Evolutionary conservation across 148 eudicot genomes (phyloP), one percentile per base, ranked within the genome.

Genomic region (Chenopodium quinoa): DNA sequence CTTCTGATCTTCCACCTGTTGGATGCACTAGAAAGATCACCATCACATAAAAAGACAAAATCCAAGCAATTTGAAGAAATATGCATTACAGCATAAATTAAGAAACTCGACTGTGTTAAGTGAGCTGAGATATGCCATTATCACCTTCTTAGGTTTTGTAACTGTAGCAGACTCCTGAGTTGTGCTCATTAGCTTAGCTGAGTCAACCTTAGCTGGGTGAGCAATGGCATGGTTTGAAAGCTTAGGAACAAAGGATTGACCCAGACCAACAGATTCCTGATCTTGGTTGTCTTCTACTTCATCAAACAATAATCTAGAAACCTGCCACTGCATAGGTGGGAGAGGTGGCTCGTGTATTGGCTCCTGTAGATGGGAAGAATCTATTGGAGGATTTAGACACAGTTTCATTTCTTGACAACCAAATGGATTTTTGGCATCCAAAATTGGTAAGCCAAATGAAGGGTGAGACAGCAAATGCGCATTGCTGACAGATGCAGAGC

Each of bases 311-410:
- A 92, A 31, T 54, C 82, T 91, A 70, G 84, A 87, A 75, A 74
- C 83, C 76, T 93, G 88, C 98, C 99, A 92, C 72, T 93, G 90
- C 73, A 89, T 65, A 73, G 99, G 98, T n/a, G 99, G 98, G 34
- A 92, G 91, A 72, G 99, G 99, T 37, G 92, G 93, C 60, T 87
- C 83, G 73, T 92, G 86, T 17, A 80, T 73, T 78, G 84, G 65
- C 64, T 87, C 90, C 87, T 81, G 79, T 20, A 78, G 70, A 75
- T 80, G 76, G 23, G 88, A 75, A 66, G 84, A 83, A 65, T 80
- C 86, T 82, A 27, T 79, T 68, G 83, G 89, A 63, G 68, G 79
- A 78, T 78, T 78, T 31, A 74, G 79, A 74, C 75, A 46, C 32
- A 32, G 84, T 77, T 77, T 81, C 79, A 82, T 65, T 81, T 89